Conservation (phyloP, 1,284 basidiomycete genomes). For the Moniliella sp. region DNA sequence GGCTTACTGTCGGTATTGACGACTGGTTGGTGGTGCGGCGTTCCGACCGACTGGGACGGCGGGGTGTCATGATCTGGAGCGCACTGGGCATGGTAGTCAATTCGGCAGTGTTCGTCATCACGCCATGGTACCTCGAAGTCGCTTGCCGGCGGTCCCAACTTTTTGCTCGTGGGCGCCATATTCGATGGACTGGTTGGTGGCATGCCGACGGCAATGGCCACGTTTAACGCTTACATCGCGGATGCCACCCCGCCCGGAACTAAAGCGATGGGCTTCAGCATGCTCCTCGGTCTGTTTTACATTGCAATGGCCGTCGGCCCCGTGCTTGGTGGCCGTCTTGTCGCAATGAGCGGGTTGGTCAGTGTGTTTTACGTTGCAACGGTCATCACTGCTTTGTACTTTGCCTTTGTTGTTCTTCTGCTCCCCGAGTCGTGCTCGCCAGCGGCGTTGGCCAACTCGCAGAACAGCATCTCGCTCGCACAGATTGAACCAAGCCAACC, state of each 20-base stretch:
- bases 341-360: slow-evolving; percentile 13
- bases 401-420: slow-evolving; percentile 9
- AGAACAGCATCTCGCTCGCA: too few relatives aligned
- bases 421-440: slow-evolving; percentile 24
- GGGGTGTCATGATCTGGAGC: slow-evolving; percentile 49
- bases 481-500: slow-evolving; percentile 9
- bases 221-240: slow-evolving; percentile 54
- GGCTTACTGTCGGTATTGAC: slow-evolving; percentile 62
- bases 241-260: slow-evolving; percentile 24
- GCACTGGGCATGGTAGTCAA: slow-evolving; percentile 53
- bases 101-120: slow-evolving; percentile 37
- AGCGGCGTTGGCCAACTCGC: slow-evolving; percentile 7
- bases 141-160: slow-evolving; percentile 42
- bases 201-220: slow-evolving; percentile 56
- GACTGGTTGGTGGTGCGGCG: slow-evolving; percentile 66
- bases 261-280: slow-evolving; percentile 17
- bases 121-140: slow-evolving; percentile 9
- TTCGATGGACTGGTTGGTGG: slow-evolving; percentile 68
- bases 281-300: slow-evolving; percentile 19
- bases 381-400: slow-evolving; percentile 12
- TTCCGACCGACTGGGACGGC: slow-evolving; percentile 56
- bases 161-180: slow-evolving; percentile 58
- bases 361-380: slow-evolving; percentile 17
- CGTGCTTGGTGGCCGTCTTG: slow-evolving; percentile 19
- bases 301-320: slow-evolving; percentile 25